These are phyloP conservation scores for Candida silvicultrix DNA, from an alignment of 805 yeast species.

Conservation along the genomic window DNA sequence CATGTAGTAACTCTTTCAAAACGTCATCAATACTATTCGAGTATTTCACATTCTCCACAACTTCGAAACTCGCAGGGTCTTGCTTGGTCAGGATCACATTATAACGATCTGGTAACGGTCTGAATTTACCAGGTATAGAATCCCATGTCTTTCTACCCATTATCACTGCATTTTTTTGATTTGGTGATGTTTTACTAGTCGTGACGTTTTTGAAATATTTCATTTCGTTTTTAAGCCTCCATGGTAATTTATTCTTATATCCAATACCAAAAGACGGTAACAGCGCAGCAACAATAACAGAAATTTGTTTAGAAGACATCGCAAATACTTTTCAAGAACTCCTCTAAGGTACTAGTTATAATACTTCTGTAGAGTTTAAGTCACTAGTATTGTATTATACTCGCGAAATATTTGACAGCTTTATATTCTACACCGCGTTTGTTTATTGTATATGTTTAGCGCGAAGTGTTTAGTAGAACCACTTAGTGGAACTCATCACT, in stretches of 20 bases:
- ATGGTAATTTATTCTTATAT: conserved; percentile 71
- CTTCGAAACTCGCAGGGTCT: conserved; percentile 9
- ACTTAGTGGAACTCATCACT: too few relatives aligned
- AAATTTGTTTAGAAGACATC: conserved; percentile 29
- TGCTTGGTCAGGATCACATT: conserved; percentile 71
- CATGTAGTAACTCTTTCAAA: conserved; percentile 23
- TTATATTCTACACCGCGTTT: background rate
- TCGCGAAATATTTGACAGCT: background rate
- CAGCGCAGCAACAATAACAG: conserved; percentile 82
- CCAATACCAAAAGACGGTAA: conserved; percentile 84
- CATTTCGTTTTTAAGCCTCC: conserved; percentile 84
- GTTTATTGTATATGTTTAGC: too few relatives aligned
- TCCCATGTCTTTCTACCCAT: conserved; percentile 99
- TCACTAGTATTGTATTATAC: too few relatives aligned
- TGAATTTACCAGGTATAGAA: conserved; percentile 75
- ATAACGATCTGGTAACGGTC: conserved; percentile 72
- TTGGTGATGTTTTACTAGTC: conserved; percentile 28
- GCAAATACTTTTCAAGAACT: too few relatives aligned
- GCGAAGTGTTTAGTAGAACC: too few relatives aligned
- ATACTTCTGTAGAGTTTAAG: too few relatives aligned
- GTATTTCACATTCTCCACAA: conserved; percentile 20
- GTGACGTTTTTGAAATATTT: conserved; percentile 78
- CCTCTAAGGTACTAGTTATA: too few relatives aligned
- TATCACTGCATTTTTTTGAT: conserved; percentile 63
- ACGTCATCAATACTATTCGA: conserved; percentile 42